Percentiles rank a stretch among this genome's conserved stretches.
These are phyloP conservation scores for Fusarium sarcochroum DNA, from an alignment of 2,329 filamentous ascomycete genomes.

Conservation along the genomic window DNA sequence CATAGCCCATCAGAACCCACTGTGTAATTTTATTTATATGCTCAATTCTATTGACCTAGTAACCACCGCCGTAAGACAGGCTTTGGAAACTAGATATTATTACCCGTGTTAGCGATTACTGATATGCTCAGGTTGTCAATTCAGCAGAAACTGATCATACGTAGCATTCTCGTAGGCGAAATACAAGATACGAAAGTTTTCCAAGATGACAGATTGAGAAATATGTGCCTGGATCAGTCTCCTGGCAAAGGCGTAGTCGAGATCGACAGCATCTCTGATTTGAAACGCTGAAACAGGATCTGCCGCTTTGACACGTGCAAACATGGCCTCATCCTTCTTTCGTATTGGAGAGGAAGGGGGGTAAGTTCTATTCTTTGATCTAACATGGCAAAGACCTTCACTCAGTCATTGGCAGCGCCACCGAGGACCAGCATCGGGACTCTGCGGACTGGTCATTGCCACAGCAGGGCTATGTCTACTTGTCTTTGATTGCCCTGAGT, in stretches of 20 bases:
- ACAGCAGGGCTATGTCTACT: background rate
- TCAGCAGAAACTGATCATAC: background rate
- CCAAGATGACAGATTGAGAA: background rate
- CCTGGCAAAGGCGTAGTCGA: background rate
- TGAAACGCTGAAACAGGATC: background rate
- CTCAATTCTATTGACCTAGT: too few relatives aligned
- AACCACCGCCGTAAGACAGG: too few relatives aligned
- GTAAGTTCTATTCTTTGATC: background rate
- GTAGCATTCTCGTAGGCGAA: background rate
- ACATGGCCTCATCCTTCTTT: conserved; percentile 10
- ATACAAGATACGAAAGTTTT: background rate
- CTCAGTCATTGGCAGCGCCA: background rate
- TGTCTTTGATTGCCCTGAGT: background rate
- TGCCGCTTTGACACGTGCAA: background rate
- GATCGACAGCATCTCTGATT: background rate
- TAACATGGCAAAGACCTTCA: conserved; percentile 5
- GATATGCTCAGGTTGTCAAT: background rate
- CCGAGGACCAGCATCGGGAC: background rate
- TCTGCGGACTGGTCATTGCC: conserved; percentile 10
- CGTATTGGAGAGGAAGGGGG: background rate
- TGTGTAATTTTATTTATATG: too few relatives aligned
- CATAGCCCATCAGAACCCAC: too few relatives aligned
- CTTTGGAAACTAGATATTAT: background rate
- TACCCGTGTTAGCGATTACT: background rate
- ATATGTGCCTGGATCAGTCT: background rate